Evolutionary conservation across 1,139 yeast species (phyloP), one percentile per base, ranked within the genome.

Genomic region (Candida sp.): DNA sequence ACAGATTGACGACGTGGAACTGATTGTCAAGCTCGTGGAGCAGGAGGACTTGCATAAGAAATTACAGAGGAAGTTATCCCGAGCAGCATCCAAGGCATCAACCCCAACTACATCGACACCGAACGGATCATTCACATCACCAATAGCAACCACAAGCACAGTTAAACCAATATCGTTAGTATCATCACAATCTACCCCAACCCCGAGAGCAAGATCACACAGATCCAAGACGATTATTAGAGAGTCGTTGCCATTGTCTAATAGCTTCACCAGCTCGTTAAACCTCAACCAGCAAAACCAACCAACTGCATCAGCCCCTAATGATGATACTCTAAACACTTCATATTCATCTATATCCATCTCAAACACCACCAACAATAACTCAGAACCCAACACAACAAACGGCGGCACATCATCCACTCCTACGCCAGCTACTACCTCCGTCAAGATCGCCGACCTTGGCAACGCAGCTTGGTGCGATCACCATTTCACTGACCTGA

Each of bases 191-290:
- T 38, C 42, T 26, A 25, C 31, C 27, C 17, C 42, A 26, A 38
- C 42, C 7, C 62, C 81, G 51, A 73, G 73, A 55, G 81, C 81
- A 3, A 72, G 90, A 54, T 73, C 88, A 51, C 75, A 90, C 27
- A 79, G 97, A 61, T 73, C 96, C 45, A 47, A 51, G 9, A 86
- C 96, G 0, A 70, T 91, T 39, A 87, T 93, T 46, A 90, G 96
- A 0, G 97, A 94, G 1, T 87, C 94, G 0, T 94, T 88, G 63
- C 96, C 97, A 11, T 72, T 90, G 48, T 96, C 96, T 23, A 38
- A 38, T 26, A 38, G 42, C 74, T 55, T 76, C 80, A 1, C 81
- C 82, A 3, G 63, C 70, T 22, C 66, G 63, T 54, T 58, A 64
- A n/a, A 59, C 46, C 33, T 49, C 51, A 39, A 52, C 46, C 31